Evolutionary conservation across 1,284 basidiomycete genomes (phyloP), one percentile per base, ranked within the genome.

Genomic region (Flammula alnicola): DNA sequence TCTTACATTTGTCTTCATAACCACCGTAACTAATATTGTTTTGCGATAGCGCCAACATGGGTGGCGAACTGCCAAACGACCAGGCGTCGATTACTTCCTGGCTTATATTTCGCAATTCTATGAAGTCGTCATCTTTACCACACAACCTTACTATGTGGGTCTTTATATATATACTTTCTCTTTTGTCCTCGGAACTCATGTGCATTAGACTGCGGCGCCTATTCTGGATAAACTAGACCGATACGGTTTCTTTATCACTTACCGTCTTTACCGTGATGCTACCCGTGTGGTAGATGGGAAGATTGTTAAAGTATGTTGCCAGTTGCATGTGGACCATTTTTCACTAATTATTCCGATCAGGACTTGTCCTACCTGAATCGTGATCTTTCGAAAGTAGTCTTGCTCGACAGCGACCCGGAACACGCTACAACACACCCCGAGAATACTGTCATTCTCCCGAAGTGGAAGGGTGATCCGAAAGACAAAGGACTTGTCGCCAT

Each of bases 41-140:
- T 22, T 8, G 29, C 44, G 22, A 25, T 19, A 93, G 91, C 85
- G 92, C 45, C 79, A 88, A 74, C 76, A 90, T 60, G 93, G 93
- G 26, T 95, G 93, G 93, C 78, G 91, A 58, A 95, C 92, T 3
- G 93, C 92, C 29, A 95, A 95, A 71, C 85, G 97, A 44, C 96
- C 96, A 1, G 97, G 97, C 3, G 89, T 96, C 7, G 97, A 99
- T 68, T 98, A 98, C 72, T 99, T 98, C 81, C 77, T 99, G 42
- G 95, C 84, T 26, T 98, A 99, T 70, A 80, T 99, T 35, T 94
- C 93, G 0, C 95, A 98, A 64, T 98, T 98, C 73, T 99, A 94
- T 70, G 96, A 99, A 75, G 86, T 99, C 54, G 95, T 99, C 17
- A 77, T 99, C 47, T 99, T 98, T 76, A 98, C 95, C 10, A 82